Evolutionary conservation across 306 rosid genomes (phyloP).

Genomic region (apple (Malus domestica)): ASM211411v1 NC_041800.1:6939001-6939500

Average conservation of each 20-base stretch:
- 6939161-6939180: no score
- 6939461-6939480: neutral
- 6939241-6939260: neutral
- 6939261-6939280: neutral
- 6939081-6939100: neutral
- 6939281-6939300: neutral
- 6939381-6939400: conserved; percentile 33
- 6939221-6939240: neutral
- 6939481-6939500: neutral
- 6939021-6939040: neutral
- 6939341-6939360: neutral
- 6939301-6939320: conserved; percentile 6
- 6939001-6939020: no score
- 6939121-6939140: neutral
- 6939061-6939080: no score
- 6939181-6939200: no score
- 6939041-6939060: no score
- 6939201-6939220: neutral
- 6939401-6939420: conserved; percentile 32
- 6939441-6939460: neutral
- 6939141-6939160: neutral
- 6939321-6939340: neutral
- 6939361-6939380: conserved; percentile 22
- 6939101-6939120: neutral
- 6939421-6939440: neutral